Percentiles rank a stretch among this genome's conserved stretches.
These are phyloP conservation scores for Celoporthe dispersa DNA, from an alignment of 2,329 filamentous ascomycete genomes.

Conservation along the genomic window DNA sequence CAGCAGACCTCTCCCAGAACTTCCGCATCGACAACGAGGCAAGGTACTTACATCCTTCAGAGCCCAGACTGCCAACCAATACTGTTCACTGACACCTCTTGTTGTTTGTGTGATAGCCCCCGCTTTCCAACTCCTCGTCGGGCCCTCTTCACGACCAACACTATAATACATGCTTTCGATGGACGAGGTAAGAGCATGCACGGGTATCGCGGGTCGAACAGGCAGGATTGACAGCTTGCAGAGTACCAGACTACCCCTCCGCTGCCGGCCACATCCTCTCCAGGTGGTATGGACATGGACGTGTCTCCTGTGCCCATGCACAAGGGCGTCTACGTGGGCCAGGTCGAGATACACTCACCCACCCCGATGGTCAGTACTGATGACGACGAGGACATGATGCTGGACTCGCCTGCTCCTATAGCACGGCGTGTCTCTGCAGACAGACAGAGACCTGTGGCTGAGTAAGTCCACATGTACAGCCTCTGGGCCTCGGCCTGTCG, in stretches of 20 bases:
- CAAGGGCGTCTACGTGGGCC: slow-evolving; percentile 70
- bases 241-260: slow-evolving; percentile 84
- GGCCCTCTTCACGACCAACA: slow-evolving; percentile 79
- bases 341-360: slow-evolving; percentile 73
- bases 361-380: slow-evolving; percentile 61
- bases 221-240: slow-evolving; percentile 42
- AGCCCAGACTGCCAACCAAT: not conserved
- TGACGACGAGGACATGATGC: slow-evolving; percentile 52
- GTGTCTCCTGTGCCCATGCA: slow-evolving; percentile 85
- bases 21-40: slow-evolving; percentile 85
- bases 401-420: slow-evolving; percentile 61
- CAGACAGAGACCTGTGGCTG: slow-evolving; percentile 52
- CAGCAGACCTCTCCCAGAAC: slow-evolving; percentile 94
- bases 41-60: slow-evolving; percentile 65
- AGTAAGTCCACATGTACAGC: slow-evolving; percentile 50
- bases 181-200: slow-evolving; percentile 58
- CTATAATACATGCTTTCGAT: slow-evolving; percentile 64
- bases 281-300: slow-evolving; percentile 81
- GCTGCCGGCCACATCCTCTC: slow-evolving; percentile 77
- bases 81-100: slow-evolving; percentile 30
- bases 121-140: slow-evolving; percentile 81
- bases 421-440: slow-evolving; percentile 53
- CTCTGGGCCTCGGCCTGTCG: slow-evolving; percentile 29
- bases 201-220: slow-evolving; percentile 9
- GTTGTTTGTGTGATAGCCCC: slow-evolving; percentile 59